phyloP scores from a whole-genome alignment of 2,329 filamentous ascomycete species.

The Podosphaera fusca region DNA sequence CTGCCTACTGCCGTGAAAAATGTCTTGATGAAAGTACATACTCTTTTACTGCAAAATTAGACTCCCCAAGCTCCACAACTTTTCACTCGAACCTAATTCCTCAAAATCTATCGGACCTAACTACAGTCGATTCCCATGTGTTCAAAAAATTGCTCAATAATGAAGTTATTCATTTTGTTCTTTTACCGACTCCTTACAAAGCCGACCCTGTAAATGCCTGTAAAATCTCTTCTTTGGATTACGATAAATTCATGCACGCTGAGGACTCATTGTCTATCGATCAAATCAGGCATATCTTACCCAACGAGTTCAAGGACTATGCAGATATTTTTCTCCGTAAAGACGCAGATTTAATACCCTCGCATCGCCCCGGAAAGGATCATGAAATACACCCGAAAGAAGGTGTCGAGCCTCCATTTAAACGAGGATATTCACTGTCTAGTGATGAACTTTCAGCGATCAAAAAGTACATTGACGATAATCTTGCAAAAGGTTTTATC shows the following conservation, averaged over 20 bases:
- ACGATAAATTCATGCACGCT: neutral
- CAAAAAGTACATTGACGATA: conserved; percentile 1
- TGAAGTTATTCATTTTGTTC: too few species aligned
- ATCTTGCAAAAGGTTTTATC: conserved; percentile 1
- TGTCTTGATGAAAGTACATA: too few species aligned
- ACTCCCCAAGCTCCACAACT: too few species aligned
- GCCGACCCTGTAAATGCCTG: neutral
- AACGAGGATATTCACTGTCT: neutral
- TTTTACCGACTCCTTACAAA: too few species aligned
- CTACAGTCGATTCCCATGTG: too few species aligned
- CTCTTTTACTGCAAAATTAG: too few species aligned
- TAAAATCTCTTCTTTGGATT: neutral
- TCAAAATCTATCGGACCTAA: too few species aligned
- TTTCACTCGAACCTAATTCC: too few species aligned
- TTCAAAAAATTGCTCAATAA: too few species aligned
- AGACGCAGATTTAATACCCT: neutral
- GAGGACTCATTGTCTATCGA: neutral
- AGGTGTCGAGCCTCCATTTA: too few species aligned
- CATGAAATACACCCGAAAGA: too few species aligned
- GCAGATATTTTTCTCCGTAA: neutral
- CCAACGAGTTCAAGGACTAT: neutral
- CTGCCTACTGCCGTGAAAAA: too few species aligned
- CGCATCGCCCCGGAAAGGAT: neutral
- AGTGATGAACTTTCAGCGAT: neutral
- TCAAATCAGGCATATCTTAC: neutral